These are phyloP conservation scores for Hypoxylon sp. DNA, from an alignment of 2,329 filamentous ascomycete genomes.

Conservation along the genomic window DNA sequence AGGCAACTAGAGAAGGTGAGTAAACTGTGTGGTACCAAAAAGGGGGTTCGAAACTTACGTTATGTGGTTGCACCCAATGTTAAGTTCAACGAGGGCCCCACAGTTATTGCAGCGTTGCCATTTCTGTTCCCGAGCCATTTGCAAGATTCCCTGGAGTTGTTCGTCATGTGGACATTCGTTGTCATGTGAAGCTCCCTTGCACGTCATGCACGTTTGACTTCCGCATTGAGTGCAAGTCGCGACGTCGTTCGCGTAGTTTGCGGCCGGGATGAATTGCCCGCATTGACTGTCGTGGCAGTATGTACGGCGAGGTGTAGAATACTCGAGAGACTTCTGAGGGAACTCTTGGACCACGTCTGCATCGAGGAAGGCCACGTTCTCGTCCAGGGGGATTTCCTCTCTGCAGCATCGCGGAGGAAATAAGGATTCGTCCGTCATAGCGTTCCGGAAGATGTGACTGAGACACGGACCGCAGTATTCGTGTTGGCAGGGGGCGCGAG, in stretches of 20 bases:
- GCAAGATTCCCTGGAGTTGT: slow-evolving; percentile 57
- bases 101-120: slow-evolving; percentile 69
- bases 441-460: slow-evolving; percentile 57
- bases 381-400: slow-evolving; percentile 57
- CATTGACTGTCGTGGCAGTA: slow-evolving; percentile 66
- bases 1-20: slow-evolving; percentile 57
- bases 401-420: slow-evolving; percentile 71
- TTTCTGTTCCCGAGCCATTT: slow-evolving; percentile 58
- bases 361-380: slow-evolving; percentile 56
- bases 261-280: slow-evolving; percentile 61
- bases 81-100: slow-evolving; percentile 63
- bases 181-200: slow-evolving; percentile 63
- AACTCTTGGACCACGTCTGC: slow-evolving; percentile 56
- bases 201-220: slow-evolving; percentile 63
- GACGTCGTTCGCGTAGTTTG: slow-evolving; percentile 52
- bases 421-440: slow-evolving; percentile 64
- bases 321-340: slow-evolving; percentile 63
- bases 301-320: slow-evolving; percentile 61
- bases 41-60: slow-evolving; percentile 59
- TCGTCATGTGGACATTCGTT: slow-evolving; percentile 65
- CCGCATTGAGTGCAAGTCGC: slow-evolving; percentile 62
- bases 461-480: slow-evolving; percentile 68
- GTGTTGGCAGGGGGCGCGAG: slow-evolving; percentile 54
- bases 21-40: slow-evolving; percentile 5
- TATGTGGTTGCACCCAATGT: slow-evolving; percentile 69